Base-by-base conservation (phyloP, 2,329 filamentous ascomycete species). In the Penicillium sclerotiorum region DNA sequence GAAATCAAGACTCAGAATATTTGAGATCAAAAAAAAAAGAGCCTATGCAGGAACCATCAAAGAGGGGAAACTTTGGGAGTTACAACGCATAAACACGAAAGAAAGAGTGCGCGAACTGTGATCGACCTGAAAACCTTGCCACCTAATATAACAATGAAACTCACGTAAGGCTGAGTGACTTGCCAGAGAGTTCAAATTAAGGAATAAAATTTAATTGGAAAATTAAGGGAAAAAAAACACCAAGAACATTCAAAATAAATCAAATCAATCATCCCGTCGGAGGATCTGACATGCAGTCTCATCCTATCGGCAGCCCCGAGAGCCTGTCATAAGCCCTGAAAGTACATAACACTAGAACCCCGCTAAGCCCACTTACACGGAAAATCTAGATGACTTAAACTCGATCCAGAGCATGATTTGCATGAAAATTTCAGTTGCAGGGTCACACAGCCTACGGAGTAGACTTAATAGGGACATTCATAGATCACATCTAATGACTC, bases 271-370 rank as follows among this genome's bases (percentile, higher is more conserved):
- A 9, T n/a, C 8, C 23, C n/a, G 25, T 43, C 36, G 41, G 20
- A 46, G 51, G 49, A 57, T 57, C 45, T 50, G 48, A 59, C 48
- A 49, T 52, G 44, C 48, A 54, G 47, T 39, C 50, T 45, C 45
- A 28, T 36, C 36, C 38, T 51, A 38, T 52, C 52, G 52, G 49
- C 52, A 36, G 37, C 49, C 35, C 52, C 52, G 52, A 52, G 37
- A 32, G 4, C 8, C 22, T 13, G 21, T n/a, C 18, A 11, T 8
- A 43, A 35, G 37, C 38, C 30, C 25, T 36, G 35, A 12, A 20
- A 8, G 36, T 6, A 13, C 36, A 7, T 12, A 13, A 11, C 18
- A 38, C 13, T 13, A 25, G 39, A 28, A 43, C 40, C 40, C 40
- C 40, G 27, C 27, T 32, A 43, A 22, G 32, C 15, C 5, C 33